Evolutionary conservation across 2,329 filamentous ascomycete genomes (phyloP), one percentile per base, ranked within the genome.

Genomic region (Monosporascus sp.): DNA sequence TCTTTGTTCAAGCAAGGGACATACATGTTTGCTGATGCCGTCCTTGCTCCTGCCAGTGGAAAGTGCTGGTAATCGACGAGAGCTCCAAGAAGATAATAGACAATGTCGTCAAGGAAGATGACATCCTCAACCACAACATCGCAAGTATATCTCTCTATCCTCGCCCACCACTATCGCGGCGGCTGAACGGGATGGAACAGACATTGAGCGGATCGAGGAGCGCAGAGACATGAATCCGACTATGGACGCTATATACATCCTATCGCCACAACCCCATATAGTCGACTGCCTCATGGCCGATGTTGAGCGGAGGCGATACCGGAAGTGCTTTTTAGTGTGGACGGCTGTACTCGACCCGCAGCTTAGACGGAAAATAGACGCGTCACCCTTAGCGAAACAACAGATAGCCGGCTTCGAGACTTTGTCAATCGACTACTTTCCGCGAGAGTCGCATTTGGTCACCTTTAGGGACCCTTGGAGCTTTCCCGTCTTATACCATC

Each of bases 391-490:
- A 57, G 83, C 87, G 35, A 80, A 87, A 56, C 83, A 90, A 60
- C 83, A 88, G 64, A 89, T 96, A 56, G 84, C 83, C n/a, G 83
- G 86, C 51, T 91, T 92, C 66, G 85, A 87, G 55, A 89, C 91
- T 5, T 76, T 97, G 52, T 89, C 92, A 50, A 82, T 96, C 68
- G 89, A 97, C 70, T 99, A 87, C 70, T 93, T 85, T 66, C 92
- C 94, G 6, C 84, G 90, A 65, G 94, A 99, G 73, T 94, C 92
- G 6, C 89, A 95, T 63, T 75, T 99, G 41, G 78, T 97, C 62
- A 96, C 90, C 0, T 97, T 99, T 65, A 80, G 89, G 66, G 93
- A 99, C 67, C 93, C 94, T 1, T 96, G 88, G 85, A 97, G 93
- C 72, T 99, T 99, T 65, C 91, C 91, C 1, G 81, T 92, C 49